Percentiles rank a stretch among this genome's conserved stretches.
These are phyloP conservation scores for Leccinum uliginosum DNA, from an alignment of 768 basidiomycete genomes.

Conservation along the genomic window DNA sequence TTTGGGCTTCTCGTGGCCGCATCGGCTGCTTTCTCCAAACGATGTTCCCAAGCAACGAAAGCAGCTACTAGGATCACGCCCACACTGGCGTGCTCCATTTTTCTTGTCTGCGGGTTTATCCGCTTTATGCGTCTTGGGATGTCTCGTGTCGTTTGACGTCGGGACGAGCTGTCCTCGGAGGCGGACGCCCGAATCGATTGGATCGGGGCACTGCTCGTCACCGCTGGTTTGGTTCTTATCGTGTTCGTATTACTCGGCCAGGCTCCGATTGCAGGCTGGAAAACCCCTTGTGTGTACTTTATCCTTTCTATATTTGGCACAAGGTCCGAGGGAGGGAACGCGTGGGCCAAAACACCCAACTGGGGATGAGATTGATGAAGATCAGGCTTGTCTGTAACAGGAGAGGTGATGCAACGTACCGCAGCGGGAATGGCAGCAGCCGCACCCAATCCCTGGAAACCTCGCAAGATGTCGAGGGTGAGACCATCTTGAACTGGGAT, in stretches of 20 bases:
- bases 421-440: slow-evolving; percentile 74
- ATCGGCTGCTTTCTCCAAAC: slow-evolving; percentile 41
- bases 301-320: slow-evolving; percentile 5
- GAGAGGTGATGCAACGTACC: slow-evolving; percentile 35
- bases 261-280: slow-evolving; percentile 63
- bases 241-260: slow-evolving; percentile 73
- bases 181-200: slow-evolving; percentile 60
- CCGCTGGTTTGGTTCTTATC: slow-evolving; percentile 62
- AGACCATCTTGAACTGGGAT: slow-evolving; percentile 41
- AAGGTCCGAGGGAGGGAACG: slow-evolving; percentile 61
- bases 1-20: slow-evolving; percentile 10
- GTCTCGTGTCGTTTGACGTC: slow-evolving; percentile 54
- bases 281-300: slow-evolving; percentile 43
- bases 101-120: slow-evolving; percentile 60
- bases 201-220: slow-evolving; percentile 66
- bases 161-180: slow-evolving; percentile 44
- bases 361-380: slow-evolving; percentile 23
- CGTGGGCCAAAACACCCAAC: slow-evolving; percentile 78
- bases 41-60: slow-evolving; percentile 66
- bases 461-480: slow-evolving; percentile 68
- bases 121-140: slow-evolving; percentile 47
- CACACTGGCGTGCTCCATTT: slow-evolving; percentile 67
- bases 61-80: slow-evolving; percentile 50
- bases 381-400: not conserved
- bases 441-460: slow-evolving; percentile 71